Evolutionary conservation across 306 rosid genomes (phyloP).

Genomic region (Cucurbita argyrosperma): DNA sequence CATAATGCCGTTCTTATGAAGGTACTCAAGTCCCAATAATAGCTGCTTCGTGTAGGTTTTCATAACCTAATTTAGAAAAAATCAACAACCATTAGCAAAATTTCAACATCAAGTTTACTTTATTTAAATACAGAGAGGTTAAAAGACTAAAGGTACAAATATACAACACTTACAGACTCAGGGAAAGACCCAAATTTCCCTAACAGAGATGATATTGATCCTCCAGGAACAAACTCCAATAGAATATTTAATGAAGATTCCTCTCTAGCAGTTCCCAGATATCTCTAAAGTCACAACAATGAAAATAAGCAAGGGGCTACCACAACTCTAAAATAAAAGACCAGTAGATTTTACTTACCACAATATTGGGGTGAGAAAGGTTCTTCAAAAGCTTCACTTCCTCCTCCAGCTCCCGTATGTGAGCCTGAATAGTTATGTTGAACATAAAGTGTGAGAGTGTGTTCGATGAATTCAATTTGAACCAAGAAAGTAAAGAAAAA

Average conservation of each 20-base stretch:
- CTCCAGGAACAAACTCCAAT: constrained; percentile 89
- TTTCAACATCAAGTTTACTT: background rate
- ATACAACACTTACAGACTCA: constrained; percentile 56
- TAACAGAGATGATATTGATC: constrained; percentile 76
- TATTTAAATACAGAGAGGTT: background rate
- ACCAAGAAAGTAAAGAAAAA: background rate
- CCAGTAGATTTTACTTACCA: constrained; percentile 34
- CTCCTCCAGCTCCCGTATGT: constrained; percentile 78
- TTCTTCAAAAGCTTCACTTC: constrained; percentile 84
- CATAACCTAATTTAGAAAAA: constrained; percentile 42
- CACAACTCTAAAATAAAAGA: background rate
- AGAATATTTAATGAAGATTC: constrained; percentile 69
- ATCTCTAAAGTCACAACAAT: constrained; percentile 30
- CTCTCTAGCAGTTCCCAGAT: constrained; percentile 87
- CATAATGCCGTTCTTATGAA: constrained; percentile 75
- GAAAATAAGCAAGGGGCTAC: constrained; percentile 1
- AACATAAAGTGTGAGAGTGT: background rate
- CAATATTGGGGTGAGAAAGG: constrained; percentile 82
- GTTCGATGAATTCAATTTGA: background rate
- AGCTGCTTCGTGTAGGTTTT: constrained; percentile 75
- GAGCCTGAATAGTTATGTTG: constrained; percentile 36
- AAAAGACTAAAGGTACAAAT: constrained; percentile 1
- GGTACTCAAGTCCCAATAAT: constrained; percentile 76
- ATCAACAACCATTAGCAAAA: background rate
- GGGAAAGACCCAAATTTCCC: constrained; percentile 94